Evolutionary conservation across 164 flowering plant genomes (phyloP).

Genomic region (Sextonia rubra): DNA sequence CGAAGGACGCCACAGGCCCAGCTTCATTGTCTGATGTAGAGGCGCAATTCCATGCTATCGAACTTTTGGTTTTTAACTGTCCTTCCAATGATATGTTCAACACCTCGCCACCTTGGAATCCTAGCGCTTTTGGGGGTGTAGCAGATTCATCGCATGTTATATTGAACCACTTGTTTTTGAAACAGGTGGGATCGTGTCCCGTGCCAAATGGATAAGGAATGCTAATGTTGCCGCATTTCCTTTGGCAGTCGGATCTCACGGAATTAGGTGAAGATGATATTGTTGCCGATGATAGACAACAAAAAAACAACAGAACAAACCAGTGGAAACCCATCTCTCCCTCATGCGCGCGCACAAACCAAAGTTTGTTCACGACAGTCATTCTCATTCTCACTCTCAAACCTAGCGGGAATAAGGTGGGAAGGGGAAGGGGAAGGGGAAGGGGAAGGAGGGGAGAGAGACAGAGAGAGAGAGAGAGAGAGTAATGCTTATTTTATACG

Average conservation of each 20-base stretch:
- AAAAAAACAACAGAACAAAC: neutral
- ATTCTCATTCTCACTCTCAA: too few species aligned
- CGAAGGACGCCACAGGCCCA: too few species aligned
- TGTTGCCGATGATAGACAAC: neutral
- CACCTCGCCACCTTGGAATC: neutral
- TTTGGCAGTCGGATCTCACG: conserved; percentile 14
- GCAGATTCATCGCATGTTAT: conserved; percentile 22
- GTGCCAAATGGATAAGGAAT: conserved; percentile 51
- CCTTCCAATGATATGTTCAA: neutral
- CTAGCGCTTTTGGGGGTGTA: neutral
- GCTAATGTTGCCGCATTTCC: conserved; percentile 28
- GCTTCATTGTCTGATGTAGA: too few species aligned
- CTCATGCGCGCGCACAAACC: too few species aligned
- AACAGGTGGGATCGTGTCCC: conserved; percentile 13
- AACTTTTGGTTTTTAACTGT: neutral
- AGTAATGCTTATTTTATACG: too few species aligned
- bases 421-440: too few species aligned
- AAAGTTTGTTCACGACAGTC: too few species aligned
- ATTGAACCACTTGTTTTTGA: conserved; percentile 3
- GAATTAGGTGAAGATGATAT: neutral
- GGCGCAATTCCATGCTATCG: too few species aligned
- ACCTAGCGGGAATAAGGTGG: too few species aligned
- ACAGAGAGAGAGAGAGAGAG: too few species aligned
- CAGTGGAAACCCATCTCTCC: neutral
- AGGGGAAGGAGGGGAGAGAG: too few species aligned